Conservation (phyloP, 2,329 filamentous ascomycete genomes). For the Akanthomyces dipterigenus region DNA sequence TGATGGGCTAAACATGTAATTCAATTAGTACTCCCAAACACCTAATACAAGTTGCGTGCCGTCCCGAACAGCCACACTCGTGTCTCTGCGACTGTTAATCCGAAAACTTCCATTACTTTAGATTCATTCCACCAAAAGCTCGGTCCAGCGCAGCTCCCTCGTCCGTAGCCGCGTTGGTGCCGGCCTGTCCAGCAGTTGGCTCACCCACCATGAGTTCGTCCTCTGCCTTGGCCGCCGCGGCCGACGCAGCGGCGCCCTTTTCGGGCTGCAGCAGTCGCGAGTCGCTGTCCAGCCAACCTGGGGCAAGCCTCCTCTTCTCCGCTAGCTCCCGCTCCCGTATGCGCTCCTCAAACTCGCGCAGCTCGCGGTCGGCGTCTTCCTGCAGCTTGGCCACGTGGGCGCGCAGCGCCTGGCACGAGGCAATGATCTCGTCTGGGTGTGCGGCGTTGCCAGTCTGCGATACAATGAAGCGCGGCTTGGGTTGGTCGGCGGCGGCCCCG, state of each 20-base stretch:
- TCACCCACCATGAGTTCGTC: conserved; percentile 4
- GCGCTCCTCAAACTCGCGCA: conserved; percentile 63
- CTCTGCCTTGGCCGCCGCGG: conserved; percentile 19
- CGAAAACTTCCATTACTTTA: conserved; percentile 20
- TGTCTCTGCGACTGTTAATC: background rate
- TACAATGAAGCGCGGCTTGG: conserved; percentile 66
- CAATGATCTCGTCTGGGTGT: conserved; percentile 78
- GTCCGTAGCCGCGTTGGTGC: conserved; percentile 37
- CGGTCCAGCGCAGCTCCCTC: conserved; percentile 51
- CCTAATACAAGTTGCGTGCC: conserved; percentile 6
- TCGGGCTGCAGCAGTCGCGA: conserved; percentile 63
- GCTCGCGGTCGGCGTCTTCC: conserved; percentile 58
- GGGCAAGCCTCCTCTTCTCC: conserved; percentile 73
- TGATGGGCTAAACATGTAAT: background rate
- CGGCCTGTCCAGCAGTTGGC: background rate
- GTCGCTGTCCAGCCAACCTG: conserved; percentile 74
- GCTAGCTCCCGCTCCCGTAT: conserved; percentile 61
- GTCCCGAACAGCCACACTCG: background rate
- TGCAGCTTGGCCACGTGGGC: conserved; percentile 66
- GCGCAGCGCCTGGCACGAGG: conserved; percentile 72
- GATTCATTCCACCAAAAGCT: conserved; percentile 45
- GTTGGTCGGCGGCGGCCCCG: conserved; percentile 25
- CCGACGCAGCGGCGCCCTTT: conserved; percentile 31
- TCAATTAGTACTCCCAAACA: conserved; percentile 7
- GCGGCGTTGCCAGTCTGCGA: conserved; percentile 75